Percentiles rank a stretch among this genome's conserved stretches.
These are phyloP conservation scores for Limnanthes douglasii DNA, from an alignment of 345 rosid genomes.

Conservation along the genomic window DNA sequence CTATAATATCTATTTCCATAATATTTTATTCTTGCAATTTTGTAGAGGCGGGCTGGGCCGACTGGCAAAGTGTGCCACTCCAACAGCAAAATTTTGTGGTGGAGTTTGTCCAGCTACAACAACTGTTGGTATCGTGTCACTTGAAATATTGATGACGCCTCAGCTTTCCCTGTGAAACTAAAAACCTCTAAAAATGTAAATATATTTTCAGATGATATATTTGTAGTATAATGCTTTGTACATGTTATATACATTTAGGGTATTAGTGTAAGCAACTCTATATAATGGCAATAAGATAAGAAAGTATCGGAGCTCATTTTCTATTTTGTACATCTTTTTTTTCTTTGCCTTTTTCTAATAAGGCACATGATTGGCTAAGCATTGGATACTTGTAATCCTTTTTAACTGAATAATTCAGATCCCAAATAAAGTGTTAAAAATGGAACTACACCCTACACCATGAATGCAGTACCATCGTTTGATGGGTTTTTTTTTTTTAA, in stretches of 20 bases:
- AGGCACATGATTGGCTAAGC: too few species aligned
- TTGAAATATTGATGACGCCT: slow-evolving; percentile 73
- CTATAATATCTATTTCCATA: neutral
- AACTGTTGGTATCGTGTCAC: slow-evolving; percentile 53
- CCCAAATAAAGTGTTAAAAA: too few species aligned
- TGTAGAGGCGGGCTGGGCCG: slow-evolving; percentile 42
- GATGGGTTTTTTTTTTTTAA: too few species aligned
- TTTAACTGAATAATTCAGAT: too few species aligned
- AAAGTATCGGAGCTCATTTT: neutral
- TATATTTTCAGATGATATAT: slow-evolving; percentile 10
- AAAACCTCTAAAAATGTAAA: slow-evolving; percentile 10
- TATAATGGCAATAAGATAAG: neutral
- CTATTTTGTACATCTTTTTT: neutral
- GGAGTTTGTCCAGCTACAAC: slow-evolving; percentile 65
- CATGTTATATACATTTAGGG: neutral
- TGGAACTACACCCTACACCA: too few species aligned
- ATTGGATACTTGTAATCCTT: too few species aligned
- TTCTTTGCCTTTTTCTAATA: too few species aligned
- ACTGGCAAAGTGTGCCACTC: slow-evolving; percentile 57
- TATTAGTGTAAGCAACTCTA: neutral
- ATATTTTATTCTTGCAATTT: slow-evolving; percentile 1
- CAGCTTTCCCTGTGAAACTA: slow-evolving; percentile 23
- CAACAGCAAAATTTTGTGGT: slow-evolving; percentile 32
- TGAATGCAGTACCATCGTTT: too few species aligned
- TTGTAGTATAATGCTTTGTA: slow-evolving; percentile 8